Percentiles rank a stretch among this genome's conserved stretches.
phyloP scores from a whole-genome alignment of 441 rosid genomes.

The Adansonia madagascariensis region DNA sequence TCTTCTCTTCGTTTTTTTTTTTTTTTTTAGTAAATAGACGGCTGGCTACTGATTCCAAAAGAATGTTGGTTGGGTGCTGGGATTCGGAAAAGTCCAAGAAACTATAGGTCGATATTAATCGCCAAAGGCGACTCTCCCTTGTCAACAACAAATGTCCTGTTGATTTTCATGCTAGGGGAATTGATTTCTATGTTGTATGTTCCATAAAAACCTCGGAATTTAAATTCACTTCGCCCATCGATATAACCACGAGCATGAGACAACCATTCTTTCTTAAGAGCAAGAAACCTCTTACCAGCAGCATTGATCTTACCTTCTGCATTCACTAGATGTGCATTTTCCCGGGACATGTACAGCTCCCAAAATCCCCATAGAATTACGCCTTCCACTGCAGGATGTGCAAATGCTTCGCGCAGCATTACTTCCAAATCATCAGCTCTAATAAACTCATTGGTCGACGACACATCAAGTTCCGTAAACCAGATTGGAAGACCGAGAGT shows the following conservation, averaged over 20 bases:
- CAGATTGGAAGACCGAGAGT: slow-evolving; percentile 52
- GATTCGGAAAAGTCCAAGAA: background rate
- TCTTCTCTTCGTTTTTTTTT: background rate
- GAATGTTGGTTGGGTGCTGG: background rate
- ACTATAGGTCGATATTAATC: slow-evolving; percentile 43
- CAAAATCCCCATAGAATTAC: slow-evolving; percentile 89
- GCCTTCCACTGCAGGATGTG: slow-evolving; percentile 84
- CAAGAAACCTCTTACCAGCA: slow-evolving; percentile 67
- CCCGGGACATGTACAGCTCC: slow-evolving; percentile 79
- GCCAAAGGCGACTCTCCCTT: slow-evolving; percentile 51
- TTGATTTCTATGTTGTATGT: slow-evolving; percentile 57
- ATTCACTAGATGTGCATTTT: slow-evolving; percentile 61
- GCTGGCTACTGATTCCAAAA: background rate
- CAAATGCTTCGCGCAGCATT: slow-evolving; percentile 81
- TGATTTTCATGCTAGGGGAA: slow-evolving; percentile 36
- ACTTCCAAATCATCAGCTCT: slow-evolving; percentile 79
- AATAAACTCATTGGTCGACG: slow-evolving; percentile 56
- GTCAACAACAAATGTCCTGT: slow-evolving; percentile 53
- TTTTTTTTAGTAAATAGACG: no score
- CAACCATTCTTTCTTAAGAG: slow-evolving; percentile 69
- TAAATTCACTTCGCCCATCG: slow-evolving; percentile 45
- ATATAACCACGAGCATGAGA: slow-evolving; percentile 44
- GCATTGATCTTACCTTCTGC: slow-evolving; percentile 85
- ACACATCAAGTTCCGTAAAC: slow-evolving; percentile 55
- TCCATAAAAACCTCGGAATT: slow-evolving; percentile 75